Base-by-base conservation (phyloP, 2,329 filamentous ascomycete genomes). In the Ploettnerulaceae sp. region DNA sequence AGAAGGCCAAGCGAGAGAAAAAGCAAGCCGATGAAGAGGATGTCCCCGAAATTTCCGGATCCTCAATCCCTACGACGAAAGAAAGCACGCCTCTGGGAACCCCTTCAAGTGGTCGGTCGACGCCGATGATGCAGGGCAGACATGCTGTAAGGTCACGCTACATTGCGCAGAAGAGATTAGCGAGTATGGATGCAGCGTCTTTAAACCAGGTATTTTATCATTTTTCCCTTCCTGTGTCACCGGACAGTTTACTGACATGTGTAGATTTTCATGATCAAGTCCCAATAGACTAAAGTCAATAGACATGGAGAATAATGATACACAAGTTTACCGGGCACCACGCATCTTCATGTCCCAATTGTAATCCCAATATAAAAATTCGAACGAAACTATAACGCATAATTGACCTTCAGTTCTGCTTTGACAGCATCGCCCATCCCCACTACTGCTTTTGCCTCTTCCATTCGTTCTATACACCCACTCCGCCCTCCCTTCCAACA, bases 101-200 rank as follows among this genome's bases (percentile, higher is more conserved):
- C 48, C 59, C 53, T 1, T 66, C 68, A 2, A 71, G 67, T 17
- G 69, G 66, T 18, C 69, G 71, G 37, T 69, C 68, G 43, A 70
- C 67, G 35, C 71, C 71, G 21, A 74, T 73, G 48, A 69, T 64
- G 50, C 68, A 67, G 64, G 69, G 76, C 38, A 77, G 89, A 54
- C 86, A 90, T 64, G 77, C 85, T 45, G 80, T 90, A 36, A 75
- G 91, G 53, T 81, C 86, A 56, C 77, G 88, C 50, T 88, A 90
- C 66, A 95, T 97, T 60, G 84, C 84, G 47, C 87, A 93, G 59
- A 97, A 97, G 72, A 82, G 81, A 59, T 79, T 84, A 70, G 89
- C 90, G 2, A 77, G 89, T 48, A 77, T 89, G 70, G 86, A 96
- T 65, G 76, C 82, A 38, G 81, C 84, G 61, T 87, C 89, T 11